phyloP scores from a whole-genome alignment of 192 early-diverging fungal species.

The Linnemannia exigua region DNA sequence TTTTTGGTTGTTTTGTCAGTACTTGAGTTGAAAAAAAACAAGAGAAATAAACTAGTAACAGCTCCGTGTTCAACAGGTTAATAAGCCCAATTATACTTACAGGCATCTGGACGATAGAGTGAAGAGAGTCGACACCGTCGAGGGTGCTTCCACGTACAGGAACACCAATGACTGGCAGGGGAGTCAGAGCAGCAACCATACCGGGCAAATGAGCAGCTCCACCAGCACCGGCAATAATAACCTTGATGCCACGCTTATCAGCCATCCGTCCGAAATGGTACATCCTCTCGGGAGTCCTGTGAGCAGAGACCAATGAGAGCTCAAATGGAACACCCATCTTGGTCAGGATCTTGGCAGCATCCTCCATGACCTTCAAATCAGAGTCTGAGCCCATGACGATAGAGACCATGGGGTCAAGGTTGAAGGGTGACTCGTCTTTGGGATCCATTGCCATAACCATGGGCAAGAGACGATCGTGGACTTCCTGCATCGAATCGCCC shows the following conservation, averaged over 20 bases:
- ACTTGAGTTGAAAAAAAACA: neutral
- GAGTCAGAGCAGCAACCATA: conserved; percentile 98
- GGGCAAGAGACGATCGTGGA: conserved; percentile 71
- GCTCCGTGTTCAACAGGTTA: neutral
- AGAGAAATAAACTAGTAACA: conserved; percentile 10
- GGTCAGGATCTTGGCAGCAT: conserved; percentile 90
- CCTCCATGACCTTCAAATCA: conserved; percentile 94
- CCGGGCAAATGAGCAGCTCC: conserved; percentile 99
- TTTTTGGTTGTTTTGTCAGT: neutral
- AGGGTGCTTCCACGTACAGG: conserved; percentile 93
- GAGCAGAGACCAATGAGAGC: conserved; percentile 97
- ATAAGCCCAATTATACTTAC: conserved; percentile 62
- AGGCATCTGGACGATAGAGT: conserved; percentile 99
- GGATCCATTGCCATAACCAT: conserved; percentile 76
- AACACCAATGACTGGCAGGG: conserved; percentile 98
- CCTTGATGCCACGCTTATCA: conserved; percentile 91
- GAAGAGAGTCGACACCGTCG: conserved; percentile 97
- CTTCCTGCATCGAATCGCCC: conserved; percentile 86
- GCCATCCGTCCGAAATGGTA: conserved; percentile 92
- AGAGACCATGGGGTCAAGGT: conserved; percentile 83
- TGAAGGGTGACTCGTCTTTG: conserved; percentile 64
- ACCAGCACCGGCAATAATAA: conserved; percentile 98
- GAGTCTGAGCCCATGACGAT: conserved; percentile 99
- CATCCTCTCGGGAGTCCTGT: conserved; percentile 96
- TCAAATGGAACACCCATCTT: conserved; percentile 96